Base-by-base conservation (phyloP, 441 rosid species). In the Erysimum pusillum region DNA sequence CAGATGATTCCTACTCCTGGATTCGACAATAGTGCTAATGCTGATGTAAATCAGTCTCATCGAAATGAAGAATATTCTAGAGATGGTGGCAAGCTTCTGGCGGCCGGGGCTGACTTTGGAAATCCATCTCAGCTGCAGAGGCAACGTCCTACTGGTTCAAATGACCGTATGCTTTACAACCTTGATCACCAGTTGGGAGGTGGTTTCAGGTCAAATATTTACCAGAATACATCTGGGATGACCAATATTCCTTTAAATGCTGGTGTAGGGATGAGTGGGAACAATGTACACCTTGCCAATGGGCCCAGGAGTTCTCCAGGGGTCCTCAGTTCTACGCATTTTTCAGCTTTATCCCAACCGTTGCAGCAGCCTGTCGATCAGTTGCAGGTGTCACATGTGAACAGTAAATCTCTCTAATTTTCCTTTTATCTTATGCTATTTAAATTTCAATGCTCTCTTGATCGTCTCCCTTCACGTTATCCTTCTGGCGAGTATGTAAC, bases 1-100 rank as follows among this genome's bases (percentile, higher is more conserved):
- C 99, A 91, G 79, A 97, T 97, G 99, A 90, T 97, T 78, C 99
- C 99, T 63, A 90, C 99, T 62, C 98, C 99, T 44, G 91, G 96
- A 67, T 87, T 89, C 67, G 87, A 67, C 74, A 85, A 56, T 65
- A 77, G 51, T 73, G 86, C 39, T 75, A 79, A 18, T 59, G 74
- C 56, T 75, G 79, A 58, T 31, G 83, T 63, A 75, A 86, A 56
- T 71, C 93, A 85, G 67, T 80, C 90, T 80, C 88, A 82, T 64
- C 70, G 84, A 80, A 93, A 80, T 83, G 71, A 83, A 80, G 96
- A 88, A 63, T 70, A 90, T 77, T 81, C 92, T 28, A 88, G 76
- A 80, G 88, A 74, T 71, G 79, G 78, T 82, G 87, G 87, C 51
- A 91, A 89, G 79, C 84, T 85, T 84, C 85, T 91, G 63, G 76